phyloP scores from a whole-genome alignment of 371 early-diverging fungal genomes.

The Capillidium heterosporum region DNA sequence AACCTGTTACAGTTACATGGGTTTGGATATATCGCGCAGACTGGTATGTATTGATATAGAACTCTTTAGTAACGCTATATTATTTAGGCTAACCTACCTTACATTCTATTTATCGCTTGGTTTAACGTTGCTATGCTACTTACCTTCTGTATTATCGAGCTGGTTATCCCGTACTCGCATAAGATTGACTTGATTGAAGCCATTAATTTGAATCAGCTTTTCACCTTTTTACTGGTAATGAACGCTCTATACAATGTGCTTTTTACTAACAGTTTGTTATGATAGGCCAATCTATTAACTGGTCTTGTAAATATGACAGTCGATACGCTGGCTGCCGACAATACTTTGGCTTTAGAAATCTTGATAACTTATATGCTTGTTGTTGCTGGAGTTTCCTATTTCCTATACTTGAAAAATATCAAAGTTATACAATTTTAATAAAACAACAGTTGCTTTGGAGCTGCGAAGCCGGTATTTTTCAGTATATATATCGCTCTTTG shows the following conservation, averaged over 20 bases:
- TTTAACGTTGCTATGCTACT: constrained; percentile 38
- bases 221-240: constrained; percentile 58
- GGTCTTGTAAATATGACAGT: constrained; percentile 58
- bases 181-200: constrained; percentile 39
- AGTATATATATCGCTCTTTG: no score
- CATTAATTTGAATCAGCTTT: constrained; percentile 62
- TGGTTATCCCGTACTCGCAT: constrained; percentile 11
- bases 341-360: constrained; percentile 22
- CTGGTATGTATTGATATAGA: constrained; percentile 24
- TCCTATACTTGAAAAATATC: constrained; percentile 8
- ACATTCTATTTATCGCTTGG: constrained; percentile 50
- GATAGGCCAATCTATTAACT: constrained; percentile 62
- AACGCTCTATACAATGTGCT: background rate
- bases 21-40: constrained; percentile 38
- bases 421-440: constrained; percentile 10
- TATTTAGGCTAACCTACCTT: constrained; percentile 50
- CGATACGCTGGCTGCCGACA: constrained; percentile 37
- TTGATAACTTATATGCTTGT: constrained; percentile 28
- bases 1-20: constrained; percentile 14
- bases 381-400: constrained; percentile 8
- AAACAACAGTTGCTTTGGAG: no score
- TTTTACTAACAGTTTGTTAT: background rate
- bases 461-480: no score
- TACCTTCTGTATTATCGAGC: constrained; percentile 31
- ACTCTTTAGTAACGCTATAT: background rate